Evolutionary conservation across 148 eudicot species (phyloP), one percentile per base, ranked within the genome.

Genomic region (Pharnaceum exiguum): DNA sequence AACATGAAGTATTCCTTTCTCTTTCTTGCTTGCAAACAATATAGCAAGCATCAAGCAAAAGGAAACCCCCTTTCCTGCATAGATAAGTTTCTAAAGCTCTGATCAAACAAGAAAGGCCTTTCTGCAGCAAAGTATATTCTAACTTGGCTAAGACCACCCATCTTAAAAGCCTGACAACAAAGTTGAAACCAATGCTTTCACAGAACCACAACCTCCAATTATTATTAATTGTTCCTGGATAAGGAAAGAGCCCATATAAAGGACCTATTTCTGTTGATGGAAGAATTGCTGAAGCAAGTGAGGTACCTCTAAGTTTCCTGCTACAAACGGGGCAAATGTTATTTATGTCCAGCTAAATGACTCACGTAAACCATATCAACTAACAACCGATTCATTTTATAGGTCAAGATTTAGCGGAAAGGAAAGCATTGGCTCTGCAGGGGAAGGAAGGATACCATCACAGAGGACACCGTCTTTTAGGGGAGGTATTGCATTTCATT

Each of bases 121-220:
- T 26, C 31, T 63, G 63, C 69, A 57, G 64, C 69, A 70, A 70
- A 63, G 74, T 31, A 70, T 70, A 70, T 70, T 70, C 74, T 63
- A 22, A 46, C 69, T 57, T 63, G 49, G 42, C 64, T 70, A 56
- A 62, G 46, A 62, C 58, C 51, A 69, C 21, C 56, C 51, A 27
- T n/a, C 21, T 46, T 46, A 40, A 36, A 17, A 3, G 27, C 38
- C 48, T 55, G 15, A 5, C 4, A 42, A 29, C 24, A 28, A 18
- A 39, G 15, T 25, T 28, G 27, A 13, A 50, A 44, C 10, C 45
- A 54, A 46, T 53, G 54, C 38, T 46, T 53, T 46, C 16, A 16
- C 3, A 53, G 17, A 17, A 12, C n/a, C n/a, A 32, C 28, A 22
- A 11, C 11, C 43, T 25, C 24, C 25, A 8, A 16, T 40, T 62